Evolutionary conservation across 345 rosid genomes (phyloP).

Genomic region (Trapa bicornis): DNA sequence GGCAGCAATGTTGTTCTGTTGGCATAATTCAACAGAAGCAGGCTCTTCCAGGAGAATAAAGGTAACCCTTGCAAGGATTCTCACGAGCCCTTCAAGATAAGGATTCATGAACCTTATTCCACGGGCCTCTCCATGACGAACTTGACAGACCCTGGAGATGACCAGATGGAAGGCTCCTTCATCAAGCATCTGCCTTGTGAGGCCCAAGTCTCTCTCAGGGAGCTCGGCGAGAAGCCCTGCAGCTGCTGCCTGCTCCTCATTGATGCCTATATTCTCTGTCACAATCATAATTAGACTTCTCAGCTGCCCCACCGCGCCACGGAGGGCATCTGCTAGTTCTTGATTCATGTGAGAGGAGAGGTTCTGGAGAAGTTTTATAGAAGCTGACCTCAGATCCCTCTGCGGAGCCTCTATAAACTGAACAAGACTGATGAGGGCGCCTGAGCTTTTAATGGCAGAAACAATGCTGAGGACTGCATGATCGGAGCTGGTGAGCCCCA

Average conservation of each 20-base stretch:
- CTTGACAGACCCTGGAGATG: conserved; percentile 35
- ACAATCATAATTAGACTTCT: conserved; percentile 51
- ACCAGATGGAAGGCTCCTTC: conserved; percentile 62
- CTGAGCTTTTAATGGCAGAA: conserved; percentile 81
- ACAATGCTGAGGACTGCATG: conserved; percentile 58
- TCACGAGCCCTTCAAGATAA: conserved; percentile 66
- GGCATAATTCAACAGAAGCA: conserved; percentile 47
- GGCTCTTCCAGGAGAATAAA: conserved; percentile 60
- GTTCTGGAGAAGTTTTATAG: conserved; percentile 72
- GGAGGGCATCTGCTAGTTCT: conserved; percentile 66
- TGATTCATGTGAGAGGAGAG: conserved; percentile 78
- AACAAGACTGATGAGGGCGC: conserved; percentile 85
- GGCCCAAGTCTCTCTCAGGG: conserved; percentile 80
- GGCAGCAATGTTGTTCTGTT: conserved; percentile 48
- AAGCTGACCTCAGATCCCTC: conserved; percentile 65
- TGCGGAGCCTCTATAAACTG: conserved; percentile 87
- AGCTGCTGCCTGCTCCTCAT: conserved; percentile 88
- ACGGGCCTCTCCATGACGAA: conserved; percentile 60
- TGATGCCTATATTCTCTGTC: conserved; percentile 55
- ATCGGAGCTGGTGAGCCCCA: conserved; percentile 65
- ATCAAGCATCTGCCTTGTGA: conserved; percentile 73
- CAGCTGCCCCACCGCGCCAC: conserved; percentile 80
- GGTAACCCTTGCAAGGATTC: conserved; percentile 66
- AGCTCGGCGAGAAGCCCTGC: conserved; percentile 86
- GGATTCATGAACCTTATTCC: conserved; percentile 67